Percentiles rank a stretch among this genome's conserved stretches.
These are phyloP conservation scores for Talaromyces thailandensis DNA, from an alignment of 495 filamentous ascomycete genomes.

Conservation along the genomic window DNA sequence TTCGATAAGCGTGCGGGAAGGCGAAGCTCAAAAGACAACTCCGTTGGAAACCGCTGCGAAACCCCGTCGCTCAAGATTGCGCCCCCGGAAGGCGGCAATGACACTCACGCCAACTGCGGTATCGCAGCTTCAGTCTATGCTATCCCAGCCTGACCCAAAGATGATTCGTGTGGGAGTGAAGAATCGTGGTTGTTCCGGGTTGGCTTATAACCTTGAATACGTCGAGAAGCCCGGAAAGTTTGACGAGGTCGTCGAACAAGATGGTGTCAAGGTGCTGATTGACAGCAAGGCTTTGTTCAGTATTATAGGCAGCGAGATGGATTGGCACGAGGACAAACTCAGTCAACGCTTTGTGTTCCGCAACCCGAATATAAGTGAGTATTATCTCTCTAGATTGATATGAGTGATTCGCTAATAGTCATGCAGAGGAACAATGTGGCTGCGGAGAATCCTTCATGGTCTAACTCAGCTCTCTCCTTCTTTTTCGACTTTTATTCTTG, in stretches of 20 bases:
- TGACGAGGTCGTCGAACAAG: constrained; percentile 90
- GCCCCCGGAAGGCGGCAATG: constrained; percentile 85
- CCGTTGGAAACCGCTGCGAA: constrained; percentile 27
- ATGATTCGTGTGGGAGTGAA: constrained; percentile 89
- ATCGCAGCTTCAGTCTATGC: constrained; percentile 60
- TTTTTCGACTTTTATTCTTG: constrained; percentile 10
- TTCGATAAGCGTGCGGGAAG: constrained; percentile 39
- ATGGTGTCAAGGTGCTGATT: constrained; percentile 90
- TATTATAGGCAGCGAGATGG: constrained; percentile 98
- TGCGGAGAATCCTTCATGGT: constrained; percentile 98
- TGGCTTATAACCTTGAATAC: constrained; percentile 94
- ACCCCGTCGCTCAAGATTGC: constrained; percentile 55
- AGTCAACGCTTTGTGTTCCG: constrained; percentile 84
- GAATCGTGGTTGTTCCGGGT: constrained; percentile 89
- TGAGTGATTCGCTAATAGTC: constrained; percentile 22
- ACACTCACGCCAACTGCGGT: constrained; percentile 72
- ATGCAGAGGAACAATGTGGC: constrained; percentile 86
- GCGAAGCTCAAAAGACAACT: constrained; percentile 54
- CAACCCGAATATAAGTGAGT: constrained; percentile 97
- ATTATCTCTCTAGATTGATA: neutral
- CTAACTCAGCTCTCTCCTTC: constrained; percentile 16
- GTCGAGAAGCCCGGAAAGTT: constrained; percentile 82
- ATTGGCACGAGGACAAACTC: constrained; percentile 94
- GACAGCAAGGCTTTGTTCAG: constrained; percentile 96
- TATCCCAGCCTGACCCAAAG: constrained; percentile 78